Base-by-base conservation (phyloP, 1,139 yeast genomes). In the Yamadazyma kanchanaburiensis region DNA sequence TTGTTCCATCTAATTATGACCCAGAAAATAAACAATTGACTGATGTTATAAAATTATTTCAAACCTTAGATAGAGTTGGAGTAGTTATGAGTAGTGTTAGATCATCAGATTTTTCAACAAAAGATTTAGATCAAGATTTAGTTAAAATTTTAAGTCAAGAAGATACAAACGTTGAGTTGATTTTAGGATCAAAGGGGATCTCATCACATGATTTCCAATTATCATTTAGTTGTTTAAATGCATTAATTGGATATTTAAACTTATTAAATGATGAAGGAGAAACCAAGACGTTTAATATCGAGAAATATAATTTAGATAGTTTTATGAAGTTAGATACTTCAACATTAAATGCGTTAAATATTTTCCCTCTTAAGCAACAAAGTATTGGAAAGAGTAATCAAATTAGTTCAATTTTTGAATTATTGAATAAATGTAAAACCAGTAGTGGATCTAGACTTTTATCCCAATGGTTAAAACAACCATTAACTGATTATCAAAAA, bases 391-490 rank as follows among this genome's bases (percentile, higher is more conserved):
- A 74, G 24, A 69, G 83, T 32, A 45, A 40, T 24, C 43, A 55
- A 24, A 39, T 64, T n/a, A 53, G 62, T 11, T 83, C 94, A 5
- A 60, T 91, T 24, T 88, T 75, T 51, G 96, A 94, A 17, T 65
- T 94, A 25, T 65, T 91, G 43, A 91, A 91, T 61, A 78, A 80
- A 42, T 91, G 97, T 62, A 86, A 84, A 48, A 82, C 95, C 3
- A 68, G 79, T 1, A 86, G 94, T 13, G 98, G 98, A 4, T 69
- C 91, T 2, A 72, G 97, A 43, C 60, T 89, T 32, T 69, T 91
- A 21, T 80, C 91, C 9, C 96, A 87, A 49, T 91, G 98, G 98
- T 69, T 94, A 40, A 91, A 91, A 49, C 98, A 91, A 55, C 98
- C 98, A 0, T 67, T 91, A 29, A 80, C 95, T 34, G 76, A 75